phyloP scores from a whole-genome alignment of 2,329 filamentous ascomycete genomes.

The Fusarium floridanum region DNA sequence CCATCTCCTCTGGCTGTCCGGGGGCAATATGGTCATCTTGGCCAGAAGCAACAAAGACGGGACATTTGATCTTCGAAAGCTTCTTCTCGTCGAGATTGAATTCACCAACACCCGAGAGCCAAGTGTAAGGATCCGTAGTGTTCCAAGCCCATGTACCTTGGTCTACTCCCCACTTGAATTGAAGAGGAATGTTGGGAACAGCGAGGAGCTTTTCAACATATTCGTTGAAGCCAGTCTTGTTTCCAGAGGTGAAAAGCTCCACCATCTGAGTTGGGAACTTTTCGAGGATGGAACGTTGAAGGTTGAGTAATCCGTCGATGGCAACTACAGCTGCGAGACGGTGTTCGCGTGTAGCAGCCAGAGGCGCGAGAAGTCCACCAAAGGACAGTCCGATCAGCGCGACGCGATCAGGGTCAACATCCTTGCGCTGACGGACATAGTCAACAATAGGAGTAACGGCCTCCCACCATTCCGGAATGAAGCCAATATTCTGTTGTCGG shows the following conservation, averaged over 20 bases:
- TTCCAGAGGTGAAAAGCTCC: background rate
- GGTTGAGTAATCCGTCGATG: background rate
- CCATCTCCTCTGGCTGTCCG: background rate
- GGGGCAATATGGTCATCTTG: background rate
- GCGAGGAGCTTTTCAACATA: background rate
- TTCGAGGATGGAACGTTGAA: background rate
- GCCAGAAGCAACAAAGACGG: background rate
- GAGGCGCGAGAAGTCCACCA: background rate
- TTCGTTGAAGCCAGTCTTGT: background rate
- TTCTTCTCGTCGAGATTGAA: background rate
- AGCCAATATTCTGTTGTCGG: background rate
- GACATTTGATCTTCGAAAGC: background rate
- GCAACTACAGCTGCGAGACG: background rate
- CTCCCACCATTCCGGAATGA: background rate
- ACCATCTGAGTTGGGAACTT: background rate
- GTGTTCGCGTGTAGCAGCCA: background rate
- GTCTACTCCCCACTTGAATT: background rate
- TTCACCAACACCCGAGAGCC: background rate
- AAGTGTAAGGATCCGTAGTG: background rate
- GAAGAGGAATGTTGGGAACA: background rate
- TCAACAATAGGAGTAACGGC: background rate
- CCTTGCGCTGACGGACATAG: background rate
- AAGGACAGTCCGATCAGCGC: background rate
- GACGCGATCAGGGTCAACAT: background rate
- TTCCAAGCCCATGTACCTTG: background rate